Percentiles rank a stretch among this genome's conserved stretches.
Conservation (phyloP, 2,329 filamentous ascomycete genomes). For the Fusarium ambrosium region DNA sequence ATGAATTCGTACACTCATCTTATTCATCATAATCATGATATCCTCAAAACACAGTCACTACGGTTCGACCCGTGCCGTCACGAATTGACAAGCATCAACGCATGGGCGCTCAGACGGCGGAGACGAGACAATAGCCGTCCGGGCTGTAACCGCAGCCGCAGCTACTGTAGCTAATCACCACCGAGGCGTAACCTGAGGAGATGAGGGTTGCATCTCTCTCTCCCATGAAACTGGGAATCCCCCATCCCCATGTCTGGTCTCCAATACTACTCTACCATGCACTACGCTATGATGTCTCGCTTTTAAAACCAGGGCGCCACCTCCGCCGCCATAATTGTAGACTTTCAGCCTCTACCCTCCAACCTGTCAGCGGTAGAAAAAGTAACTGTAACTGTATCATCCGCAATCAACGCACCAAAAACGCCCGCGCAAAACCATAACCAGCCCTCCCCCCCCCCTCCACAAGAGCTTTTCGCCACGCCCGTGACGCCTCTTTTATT, state of each 20-base stretch:
- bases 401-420: background rate
- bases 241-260: background rate
- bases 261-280: background rate
- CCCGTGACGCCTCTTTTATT: background rate
- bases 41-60: background rate
- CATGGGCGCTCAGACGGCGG: background rate
- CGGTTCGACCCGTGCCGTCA: conserved; percentile 8
- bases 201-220: background rate
- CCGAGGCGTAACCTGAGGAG: background rate
- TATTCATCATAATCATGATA: background rate
- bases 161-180: background rate
- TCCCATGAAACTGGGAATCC: background rate
- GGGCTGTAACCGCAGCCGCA: background rate
- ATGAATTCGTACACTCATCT: background rate
- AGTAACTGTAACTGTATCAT: background rate
- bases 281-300: conserved; percentile 1
- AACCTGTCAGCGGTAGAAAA: background rate
- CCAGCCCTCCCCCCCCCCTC: background rate
- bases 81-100: background rate
- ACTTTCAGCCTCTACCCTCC: background rate
- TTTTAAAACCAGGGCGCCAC: conserved; percentile 9
- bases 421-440: background rate
- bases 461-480: background rate
- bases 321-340: conserved; percentile 3
- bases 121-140: background rate